Evolutionary conservation across 176 grass and related monocot species (phyloP).

Genomic region (Poa pratensis): DNA sequence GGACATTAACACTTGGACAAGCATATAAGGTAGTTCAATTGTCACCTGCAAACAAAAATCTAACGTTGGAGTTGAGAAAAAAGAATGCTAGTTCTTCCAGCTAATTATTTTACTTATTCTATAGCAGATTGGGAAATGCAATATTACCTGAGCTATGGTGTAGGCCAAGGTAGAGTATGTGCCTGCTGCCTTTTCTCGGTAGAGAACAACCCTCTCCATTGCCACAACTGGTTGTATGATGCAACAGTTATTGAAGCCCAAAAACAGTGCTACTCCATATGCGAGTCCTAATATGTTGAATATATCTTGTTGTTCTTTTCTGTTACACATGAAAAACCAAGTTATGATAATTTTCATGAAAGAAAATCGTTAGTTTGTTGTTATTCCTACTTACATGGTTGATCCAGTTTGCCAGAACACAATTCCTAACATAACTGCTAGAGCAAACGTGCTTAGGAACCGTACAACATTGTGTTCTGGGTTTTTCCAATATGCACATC

Average conservation of each 20-base stretch:
- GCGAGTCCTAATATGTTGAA: conserved; percentile 57
- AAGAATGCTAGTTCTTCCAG: background rate
- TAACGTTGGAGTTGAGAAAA: background rate
- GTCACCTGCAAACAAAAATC: conserved; percentile 35
- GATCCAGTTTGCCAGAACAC: conserved; percentile 64
- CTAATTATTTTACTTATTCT: background rate
- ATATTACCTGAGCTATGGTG: conserved; percentile 51
- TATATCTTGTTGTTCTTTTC: conserved; percentile 53
- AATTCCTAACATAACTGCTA: conserved; percentile 51
- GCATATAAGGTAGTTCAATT: conserved; percentile 59
- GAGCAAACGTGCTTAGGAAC: conserved; percentile 48
- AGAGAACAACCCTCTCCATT: conserved; percentile 46
- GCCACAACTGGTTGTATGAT: conserved; percentile 52
- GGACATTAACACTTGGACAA: conserved; percentile 53
- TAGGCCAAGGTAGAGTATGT: conserved; percentile 54
- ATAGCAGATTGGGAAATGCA: background rate
- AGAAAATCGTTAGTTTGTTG: background rate
- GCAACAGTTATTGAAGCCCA: conserved; percentile 45
- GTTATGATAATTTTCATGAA: background rate
- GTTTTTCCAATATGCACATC: conserved; percentile 68
- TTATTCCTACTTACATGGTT: conserved; percentile 53
- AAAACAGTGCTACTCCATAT: conserved; percentile 48
- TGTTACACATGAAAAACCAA: conserved; percentile 21
- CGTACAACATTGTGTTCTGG: conserved; percentile 63
- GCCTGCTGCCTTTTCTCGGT: conserved; percentile 47